Conservation (phyloP, 192 early-diverging fungal species). For the Coemansia sp. region DNA sequence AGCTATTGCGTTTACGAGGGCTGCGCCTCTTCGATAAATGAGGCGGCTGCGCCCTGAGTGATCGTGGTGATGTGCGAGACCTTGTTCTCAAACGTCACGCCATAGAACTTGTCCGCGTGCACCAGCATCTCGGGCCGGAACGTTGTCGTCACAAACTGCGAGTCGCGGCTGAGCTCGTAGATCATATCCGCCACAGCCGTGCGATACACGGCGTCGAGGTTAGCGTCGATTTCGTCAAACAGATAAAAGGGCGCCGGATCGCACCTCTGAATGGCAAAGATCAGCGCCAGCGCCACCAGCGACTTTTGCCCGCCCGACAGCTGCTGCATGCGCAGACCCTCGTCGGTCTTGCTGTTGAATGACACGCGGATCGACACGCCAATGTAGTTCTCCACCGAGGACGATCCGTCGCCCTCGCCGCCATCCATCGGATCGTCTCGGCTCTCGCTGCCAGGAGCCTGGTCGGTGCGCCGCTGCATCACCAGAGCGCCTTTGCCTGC, state of each 20-base stretch:
- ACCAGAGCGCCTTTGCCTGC: slow-evolving; percentile 82
- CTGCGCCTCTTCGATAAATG: slow-evolving; percentile 60
- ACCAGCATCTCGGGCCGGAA: slow-evolving; percentile 96
- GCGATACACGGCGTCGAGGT: slow-evolving; percentile 93
- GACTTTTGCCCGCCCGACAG: slow-evolving; percentile 98
- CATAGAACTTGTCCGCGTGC: slow-evolving; percentile 95
- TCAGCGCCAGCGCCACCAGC: slow-evolving; percentile 93
- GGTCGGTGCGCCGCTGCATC: slow-evolving; percentile 76
- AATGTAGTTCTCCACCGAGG: slow-evolving; percentile 80
- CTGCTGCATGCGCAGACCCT: slow-evolving; percentile 91
- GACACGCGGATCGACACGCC: slow-evolving; percentile 94
- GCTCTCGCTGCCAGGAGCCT: slow-evolving; percentile 28
- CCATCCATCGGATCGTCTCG: slow-evolving; percentile 54
- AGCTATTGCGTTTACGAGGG: background rate
- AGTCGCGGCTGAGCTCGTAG: slow-evolving; percentile 78
- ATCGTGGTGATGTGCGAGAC: slow-evolving; percentile 86
- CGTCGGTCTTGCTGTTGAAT: slow-evolving; percentile 88
- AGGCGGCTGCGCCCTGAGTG: slow-evolving; percentile 68
- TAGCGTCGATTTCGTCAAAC: slow-evolving; percentile 99
- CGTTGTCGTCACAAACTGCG: slow-evolving; percentile 98
- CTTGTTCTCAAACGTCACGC: slow-evolving; percentile 96
- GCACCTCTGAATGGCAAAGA: slow-evolving; percentile 98
- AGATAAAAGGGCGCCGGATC: slow-evolving; percentile 99
- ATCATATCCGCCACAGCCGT: slow-evolving; percentile 96
- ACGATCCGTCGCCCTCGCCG: slow-evolving; percentile 21